Base-by-base conservation (phyloP, 2,329 filamentous ascomycete species). In the Fusarium xyrophilum region DNA sequence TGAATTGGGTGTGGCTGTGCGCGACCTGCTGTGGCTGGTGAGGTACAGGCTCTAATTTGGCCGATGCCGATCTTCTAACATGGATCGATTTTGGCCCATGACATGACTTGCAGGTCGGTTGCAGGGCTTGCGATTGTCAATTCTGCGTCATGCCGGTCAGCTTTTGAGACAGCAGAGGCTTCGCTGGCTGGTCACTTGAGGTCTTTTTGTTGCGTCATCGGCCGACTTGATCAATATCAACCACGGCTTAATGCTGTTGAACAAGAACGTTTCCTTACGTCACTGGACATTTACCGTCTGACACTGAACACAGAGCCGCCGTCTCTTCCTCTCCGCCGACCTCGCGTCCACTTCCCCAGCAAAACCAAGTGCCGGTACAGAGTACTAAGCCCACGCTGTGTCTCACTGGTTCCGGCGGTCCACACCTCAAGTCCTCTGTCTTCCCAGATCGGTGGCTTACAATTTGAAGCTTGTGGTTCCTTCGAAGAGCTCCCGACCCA, bases 381-480 rank as follows among this genome's bases (percentile, higher is more conserved):
- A n/a, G n/a, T n/a, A 67, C 59, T 47, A 61, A 33, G 48, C 43
- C 35, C 28, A 5, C 1, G 35, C 35, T 25, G n/a, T 52, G 55
- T 70, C 60, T 59, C 60, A 71, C 69, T 71, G 60, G 61, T 64
- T 71, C 47, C 50, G 54, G 62, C 50, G 30, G 30, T 36, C 46
- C 46, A 50, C 46, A 14, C 30, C 17, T 36, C 30, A 36, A 50
- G 17, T 25, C 46, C 32, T 33, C 21, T 13, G 43, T 46, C 14
- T 25, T 67, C 56, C 59, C 42, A 68, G 71, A 73, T 73, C 68
- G 59, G 67, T 71, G 69, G 70, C 69, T 72, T 55, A 15, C 35
- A 52, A 21, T 32, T 32, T 32, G 44, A 47, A 30, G 23, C n/a
- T 48, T 51, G 56, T 60, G 62, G 51, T 57, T 50, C 42, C 38